Base-by-base conservation (phyloP, 1,284 basidiomycete genomes). In the Waitea zeae region DNA sequence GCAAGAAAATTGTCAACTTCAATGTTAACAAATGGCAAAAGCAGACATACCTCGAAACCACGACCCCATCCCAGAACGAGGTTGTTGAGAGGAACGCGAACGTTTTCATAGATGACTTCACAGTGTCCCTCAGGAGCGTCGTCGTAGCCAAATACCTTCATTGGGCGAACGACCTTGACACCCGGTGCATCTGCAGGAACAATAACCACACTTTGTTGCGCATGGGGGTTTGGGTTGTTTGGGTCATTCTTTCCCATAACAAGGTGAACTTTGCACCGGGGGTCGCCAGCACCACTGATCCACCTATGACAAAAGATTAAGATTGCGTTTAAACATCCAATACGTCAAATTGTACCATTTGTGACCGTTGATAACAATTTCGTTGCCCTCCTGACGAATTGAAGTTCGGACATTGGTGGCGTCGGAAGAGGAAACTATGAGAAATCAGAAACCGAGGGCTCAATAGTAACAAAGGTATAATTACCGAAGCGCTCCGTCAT, bases 231-330 rank as follows among this genome's bases (percentile, higher is more conserved):
- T 41, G 66, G 59, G 54, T 87, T 84, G 35, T 61, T 59, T 3
- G 83, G 71, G 51, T 88, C 81, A 42, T 76, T 86, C 62, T 89
- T 88, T 41, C 89, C 93, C 64, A 98, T 81, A 30, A 97, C 84
- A 36, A 98, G 72, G 53, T 98, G 93, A 5, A 98, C 50, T 40
- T 70, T 74, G 43, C 78, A 84, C 38, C 93, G 69, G 31, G 89
- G 89, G 55, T 98, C 92, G 22, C 92, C 92, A 3, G 93, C 93
- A 34, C 93, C 93, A 29, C 87, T 90, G 54, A 97, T 97, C 81
- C 86, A 97, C n/a, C n/a, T n/a, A n/a, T n/a, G n/a, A n/a, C n/a
- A n/a, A 28, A 28, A 36, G 11, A 12, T 13, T 3, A 26, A 39
- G 19, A 20, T 22, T 15, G 28, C 17, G 39, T 30, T n/a, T 26